Evolutionary conservation across 2,329 filamentous ascomycete species (phyloP), one percentile per base, ranked within the genome.

Genomic region (Intubia oerlemansii): DNA sequence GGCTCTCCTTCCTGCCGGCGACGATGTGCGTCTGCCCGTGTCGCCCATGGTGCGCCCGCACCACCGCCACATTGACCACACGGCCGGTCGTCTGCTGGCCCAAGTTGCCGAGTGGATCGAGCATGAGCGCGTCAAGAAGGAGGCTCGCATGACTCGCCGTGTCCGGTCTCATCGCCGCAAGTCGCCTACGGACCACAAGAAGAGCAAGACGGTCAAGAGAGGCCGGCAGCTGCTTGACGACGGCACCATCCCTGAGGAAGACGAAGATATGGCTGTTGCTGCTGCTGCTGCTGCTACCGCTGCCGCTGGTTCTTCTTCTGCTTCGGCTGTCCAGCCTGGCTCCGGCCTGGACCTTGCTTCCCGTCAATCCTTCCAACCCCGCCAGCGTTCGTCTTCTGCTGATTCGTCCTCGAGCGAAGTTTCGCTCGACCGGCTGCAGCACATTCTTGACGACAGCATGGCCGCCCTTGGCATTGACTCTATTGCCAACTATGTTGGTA

Each of bases 41-140:
- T 35, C 32, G 27, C 36, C 32, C 10, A 12, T 18, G 5, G 13
- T 35, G 26, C 31, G 28, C 26, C 29, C 36, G 16, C 41, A 43
- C 16, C 44, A 45, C 19, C 49, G 48, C 29, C 43, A 41, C 24
- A 30, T 46, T 14, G 51, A 56, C 30, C 39, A 42, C 17, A 41
- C 44, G 23, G 56, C 56, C 29, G 56, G 70, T 39, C 64, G 59
- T 37, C 49, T 90, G 7, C 51, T 88, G 17, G 60, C 70, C 13
- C 79, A 90, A 44, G 70, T 93, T 10, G 62, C 66, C 16, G 69
- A 79, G 38, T 95, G 85, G 85, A 54, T 93, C 22, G 69, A 84
- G 40, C 66, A 73, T 28, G 82, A 93, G 50, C 76, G 73, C 43
- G 52, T 58, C 18, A 78, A 75, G 47, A 68, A 69, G 40, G 60